A percentile compares a stretch with the other conserved stretches of the same genome.
These are phyloP conservation scores for Phlebiopsis flavidoalba DNA, from an alignment of 768 basidiomycete species.

Conservation along the genomic window DNA sequence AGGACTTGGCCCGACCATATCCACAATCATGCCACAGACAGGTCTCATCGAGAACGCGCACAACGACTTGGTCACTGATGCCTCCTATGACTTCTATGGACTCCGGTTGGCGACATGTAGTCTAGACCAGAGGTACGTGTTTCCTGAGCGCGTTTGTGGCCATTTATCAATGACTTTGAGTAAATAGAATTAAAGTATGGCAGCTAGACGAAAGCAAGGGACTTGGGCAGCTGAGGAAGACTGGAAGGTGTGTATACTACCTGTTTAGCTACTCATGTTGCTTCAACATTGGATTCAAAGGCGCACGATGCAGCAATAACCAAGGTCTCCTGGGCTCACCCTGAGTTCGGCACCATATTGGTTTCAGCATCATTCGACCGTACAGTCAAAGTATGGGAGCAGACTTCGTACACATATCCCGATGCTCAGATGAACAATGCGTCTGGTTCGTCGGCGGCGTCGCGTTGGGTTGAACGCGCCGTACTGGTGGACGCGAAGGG, in stretches of 20 bases:
- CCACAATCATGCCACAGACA: conserved; percentile 63
- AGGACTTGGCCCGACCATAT: neutral
- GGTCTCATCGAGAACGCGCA: conserved; percentile 77
- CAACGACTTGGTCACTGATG: conserved; percentile 78
- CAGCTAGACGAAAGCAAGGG: conserved; percentile 65
- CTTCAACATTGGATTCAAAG: conserved; percentile 31
- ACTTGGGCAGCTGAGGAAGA: conserved; percentile 80
- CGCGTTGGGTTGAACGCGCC: conserved; percentile 71
- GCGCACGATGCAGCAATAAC: conserved; percentile 94
- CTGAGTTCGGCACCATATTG: conserved; percentile 84
- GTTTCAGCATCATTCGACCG: conserved; percentile 89
- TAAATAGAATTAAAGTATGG: conserved; percentile 79
- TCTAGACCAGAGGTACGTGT: conserved; percentile 67
- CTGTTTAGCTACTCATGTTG: neutral
- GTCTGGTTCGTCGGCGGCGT: conserved; percentile 18
- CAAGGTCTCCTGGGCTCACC: conserved; percentile 85
- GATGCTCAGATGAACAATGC: conserved; percentile 22
- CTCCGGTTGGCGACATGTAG: conserved; percentile 74
- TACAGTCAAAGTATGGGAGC: conserved; percentile 91
- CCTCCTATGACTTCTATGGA: conserved; percentile 90
- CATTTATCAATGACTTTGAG: conserved; percentile 10
- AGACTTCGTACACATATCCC: conserved; percentile 31
- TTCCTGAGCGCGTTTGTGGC: conserved; percentile 10
- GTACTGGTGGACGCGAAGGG: conserved; percentile 81
- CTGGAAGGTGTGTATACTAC: conserved; percentile 67